phyloP scores from a whole-genome alignment of 2,329 filamentous ascomycete genomes.

The Coniochaeta ligniaria region DNA sequence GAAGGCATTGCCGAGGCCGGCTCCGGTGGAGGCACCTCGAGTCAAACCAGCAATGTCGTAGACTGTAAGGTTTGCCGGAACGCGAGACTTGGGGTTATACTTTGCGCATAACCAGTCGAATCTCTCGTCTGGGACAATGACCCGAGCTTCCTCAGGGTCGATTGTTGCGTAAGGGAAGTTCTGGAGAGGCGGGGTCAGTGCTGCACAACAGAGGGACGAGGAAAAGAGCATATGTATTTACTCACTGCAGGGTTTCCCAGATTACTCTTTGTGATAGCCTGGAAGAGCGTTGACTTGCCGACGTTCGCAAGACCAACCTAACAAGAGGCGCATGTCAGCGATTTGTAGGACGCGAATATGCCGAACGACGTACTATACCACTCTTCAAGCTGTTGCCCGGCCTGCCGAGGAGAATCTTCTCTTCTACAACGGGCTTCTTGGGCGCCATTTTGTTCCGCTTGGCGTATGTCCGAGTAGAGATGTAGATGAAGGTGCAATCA shows the following conservation, averaged over 20 bases:
- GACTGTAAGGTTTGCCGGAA: conserved; percentile 96
- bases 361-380: conserved; percentile 68
- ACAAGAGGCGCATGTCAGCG: conserved; percentile 14
- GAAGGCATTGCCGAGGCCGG: conserved; percentile 95
- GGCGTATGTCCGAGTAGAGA: conserved; percentile 49
- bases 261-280: conserved; percentile 96
- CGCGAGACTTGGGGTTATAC: conserved; percentile 94
- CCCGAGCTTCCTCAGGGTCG: conserved; percentile 94
- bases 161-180: conserved; percentile 99
- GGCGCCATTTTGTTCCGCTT: conserved; percentile 77
- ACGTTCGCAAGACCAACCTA: conserved; percentile 98
- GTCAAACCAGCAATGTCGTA: conserved; percentile 98
- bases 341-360: conserved; percentile 25
- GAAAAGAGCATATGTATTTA: conserved; percentile 12
- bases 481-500: conserved; percentile 39
- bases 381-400: conserved; percentile 98
- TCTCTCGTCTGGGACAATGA: conserved; percentile 91
- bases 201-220: conserved; percentile 16
- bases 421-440: conserved; percentile 86
- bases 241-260: conserved; percentile 93
- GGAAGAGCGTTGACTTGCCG: conserved; percentile 98
- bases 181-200: conserved; percentile 31
- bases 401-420: conserved; percentile 93
- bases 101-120: conserved; percentile 95
- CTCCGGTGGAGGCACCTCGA: conserved; percentile 91